Base-by-base conservation (phyloP, 345 rosid genomes). In the Eucalyptus curtisii region DNA sequence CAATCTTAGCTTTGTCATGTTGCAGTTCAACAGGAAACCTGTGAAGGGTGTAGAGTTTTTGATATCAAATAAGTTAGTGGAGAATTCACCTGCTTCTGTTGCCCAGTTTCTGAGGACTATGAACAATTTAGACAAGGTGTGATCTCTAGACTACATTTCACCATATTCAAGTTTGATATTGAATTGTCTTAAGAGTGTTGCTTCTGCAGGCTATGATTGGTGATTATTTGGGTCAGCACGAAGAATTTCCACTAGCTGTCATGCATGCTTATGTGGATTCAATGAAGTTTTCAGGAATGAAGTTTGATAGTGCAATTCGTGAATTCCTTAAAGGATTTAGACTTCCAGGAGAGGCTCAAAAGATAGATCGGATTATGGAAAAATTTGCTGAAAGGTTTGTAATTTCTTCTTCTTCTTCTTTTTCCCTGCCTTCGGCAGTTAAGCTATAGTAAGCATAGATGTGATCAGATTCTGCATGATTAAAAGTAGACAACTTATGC, bases 341-440 rank as follows among this genome's bases (percentile, higher is more conserved):
- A 91, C 99, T 98, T 92, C 99, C 99, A 53, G 99, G 99, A 86
- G 99, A 98, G 91, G 99, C 99, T 88, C 99, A 98, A 93, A 98
- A 98, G 95, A 97, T 98, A 90, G 99, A 98, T 91, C 98, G 99
- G 86, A 95, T 98, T 53, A 98, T 97, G 98, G 99, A 98, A 91
- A 98, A 98, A 89, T 98, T 98, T 92, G 99, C 99, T 88, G 99
- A 98, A 92, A 95, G 99, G 99, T 98, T 94, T 89, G 86, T 50
- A 88, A 17, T 20, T 47, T 25, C 30, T 44, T 37, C 85, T 40
- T 33, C 10, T 10, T 88, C 19, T 47, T 25, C 30, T 44, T 49
- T 86, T 49, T 86, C 40, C 30, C 47, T 7, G 8, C 84, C 47
- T 40, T 76, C 0, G 9, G 84, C 47, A 10, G 27, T 76, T 76